A percentile compares a stretch with the other conserved stretches of the same genome.
These are phyloP conservation scores for Oldenlandia corymbosa DNA, from an alignment of 257 asterid genomes.

Conservation along the genomic window DNA sequence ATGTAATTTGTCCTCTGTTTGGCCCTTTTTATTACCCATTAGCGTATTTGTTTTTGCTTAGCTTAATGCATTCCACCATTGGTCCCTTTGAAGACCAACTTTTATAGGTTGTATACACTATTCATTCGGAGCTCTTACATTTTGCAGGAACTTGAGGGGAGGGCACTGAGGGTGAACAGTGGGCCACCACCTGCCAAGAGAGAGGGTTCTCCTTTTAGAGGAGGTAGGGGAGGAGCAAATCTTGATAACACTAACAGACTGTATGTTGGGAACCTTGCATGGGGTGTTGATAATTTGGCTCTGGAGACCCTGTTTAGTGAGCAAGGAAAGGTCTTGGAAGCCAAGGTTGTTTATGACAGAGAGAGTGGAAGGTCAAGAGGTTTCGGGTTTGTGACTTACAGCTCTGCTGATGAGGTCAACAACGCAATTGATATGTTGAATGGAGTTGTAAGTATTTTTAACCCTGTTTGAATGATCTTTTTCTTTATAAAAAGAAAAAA, in stretches of 20 bases:
- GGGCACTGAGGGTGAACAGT: constrained; percentile 67
- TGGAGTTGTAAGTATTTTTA: constrained; percentile 54
- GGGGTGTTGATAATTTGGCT: constrained; percentile 76
- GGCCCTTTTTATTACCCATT: constrained; percentile 1
- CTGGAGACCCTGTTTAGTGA: constrained; percentile 67
- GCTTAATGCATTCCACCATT: not conserved
- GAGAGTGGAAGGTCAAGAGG: constrained; percentile 91
- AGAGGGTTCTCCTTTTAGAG: constrained; percentile 31
- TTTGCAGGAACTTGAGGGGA: constrained; percentile 76
- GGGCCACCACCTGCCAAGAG: constrained; percentile 78
- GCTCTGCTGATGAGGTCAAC: constrained; percentile 59
- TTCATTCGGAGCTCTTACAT: not conserved
- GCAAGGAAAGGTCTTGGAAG: constrained; percentile 81
- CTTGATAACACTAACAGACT: constrained; percentile 45
- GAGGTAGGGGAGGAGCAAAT: constrained; percentile 50
- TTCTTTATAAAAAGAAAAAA: too few relatives aligned
- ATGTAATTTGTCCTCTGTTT: constrained; percentile 53
- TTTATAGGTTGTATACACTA: not conserved
- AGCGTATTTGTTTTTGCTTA: not conserved
- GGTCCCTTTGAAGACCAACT: not conserved
- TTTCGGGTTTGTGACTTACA: constrained; percentile 81
- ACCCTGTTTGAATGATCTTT: not conserved
- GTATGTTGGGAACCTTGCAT: constrained; percentile 77
- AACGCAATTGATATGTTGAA: constrained; percentile 56
- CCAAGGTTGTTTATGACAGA: constrained; percentile 74